Percentiles rank a stretch among this genome's conserved stretches.
Evolutionary conservation across 768 basidiomycete species (phyloP).

Genomic region (Naganishia vaughanmartiniae): DNA sequence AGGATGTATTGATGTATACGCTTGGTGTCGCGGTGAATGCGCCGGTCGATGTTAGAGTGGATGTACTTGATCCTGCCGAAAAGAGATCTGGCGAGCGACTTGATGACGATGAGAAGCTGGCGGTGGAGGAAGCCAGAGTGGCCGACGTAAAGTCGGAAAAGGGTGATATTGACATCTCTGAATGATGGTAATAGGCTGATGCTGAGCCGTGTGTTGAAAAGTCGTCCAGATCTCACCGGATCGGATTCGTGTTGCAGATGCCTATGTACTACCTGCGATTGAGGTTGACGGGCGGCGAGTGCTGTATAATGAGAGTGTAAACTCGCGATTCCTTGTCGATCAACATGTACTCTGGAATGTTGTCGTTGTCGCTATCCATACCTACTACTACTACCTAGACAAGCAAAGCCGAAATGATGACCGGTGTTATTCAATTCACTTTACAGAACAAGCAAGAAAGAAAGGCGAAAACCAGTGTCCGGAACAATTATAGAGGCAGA

Average conservation of each 20-base stretch:
- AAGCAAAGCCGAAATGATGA: not conserved
- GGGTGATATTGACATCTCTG: not conserved
- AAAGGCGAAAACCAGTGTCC: not conserved
- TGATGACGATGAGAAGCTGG: not conserved
- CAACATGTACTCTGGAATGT: no score
- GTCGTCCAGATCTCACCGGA: no score
- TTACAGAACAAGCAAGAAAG: not conserved
- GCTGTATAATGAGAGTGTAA: no score
- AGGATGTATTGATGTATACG: slow-evolving; percentile 21
- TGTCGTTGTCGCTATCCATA: no score
- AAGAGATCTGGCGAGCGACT: not conserved
- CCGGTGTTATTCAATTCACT: not conserved
- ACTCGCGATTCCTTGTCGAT: no score
- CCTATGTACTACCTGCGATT: no score
- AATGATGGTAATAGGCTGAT: not conserved
- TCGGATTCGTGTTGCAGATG: no score
- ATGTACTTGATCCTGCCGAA: not conserved
- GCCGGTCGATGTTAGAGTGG: not conserved
- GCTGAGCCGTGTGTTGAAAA: not conserved
- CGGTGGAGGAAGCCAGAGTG: not conserved
- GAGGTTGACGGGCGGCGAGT: no score
- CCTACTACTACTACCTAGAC: no score
- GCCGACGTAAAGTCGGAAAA: not conserved
- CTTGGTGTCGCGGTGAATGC: slow-evolving; percentile 1
- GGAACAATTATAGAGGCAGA: not conserved